Percentiles rank a stretch among this genome's conserved stretches.
phyloP scores from a whole-genome alignment of 2,329 filamentous ascomycete genomes.

The Trichocomaceae sp. region DNA sequence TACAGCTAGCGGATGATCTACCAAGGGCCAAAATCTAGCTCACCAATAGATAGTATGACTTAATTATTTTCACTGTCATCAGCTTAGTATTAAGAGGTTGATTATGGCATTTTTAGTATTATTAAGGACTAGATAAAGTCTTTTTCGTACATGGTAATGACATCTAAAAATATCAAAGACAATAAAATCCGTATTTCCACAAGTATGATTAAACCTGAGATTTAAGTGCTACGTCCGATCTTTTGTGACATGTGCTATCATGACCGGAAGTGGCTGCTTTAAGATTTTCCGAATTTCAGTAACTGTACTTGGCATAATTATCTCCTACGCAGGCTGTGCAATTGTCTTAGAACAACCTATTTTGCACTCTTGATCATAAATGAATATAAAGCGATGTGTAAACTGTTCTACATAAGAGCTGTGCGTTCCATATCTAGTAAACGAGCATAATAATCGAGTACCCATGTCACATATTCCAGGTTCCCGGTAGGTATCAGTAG shows the following conservation, averaged over 20 bases:
- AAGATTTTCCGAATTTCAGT: neutral
- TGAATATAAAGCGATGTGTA: neutral
- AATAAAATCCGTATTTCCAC: neutral
- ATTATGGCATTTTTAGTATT: neutral
- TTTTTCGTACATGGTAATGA: too few relatives aligned
- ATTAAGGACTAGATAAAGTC: neutral
- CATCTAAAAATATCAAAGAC: too few relatives aligned
- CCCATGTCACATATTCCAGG: neutral
- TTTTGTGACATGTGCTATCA: neutral
- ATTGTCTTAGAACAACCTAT: neutral
- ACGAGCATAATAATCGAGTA: neutral
- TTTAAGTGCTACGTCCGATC: neutral
- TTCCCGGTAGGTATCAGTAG: neutral
- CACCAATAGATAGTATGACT: neutral
- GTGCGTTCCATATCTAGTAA: too few relatives aligned
- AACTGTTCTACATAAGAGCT: neutral
- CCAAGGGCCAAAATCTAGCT: neutral
- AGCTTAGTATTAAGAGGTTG: neutral
- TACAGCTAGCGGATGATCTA: conserved; percentile 2
- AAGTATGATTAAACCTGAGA: neutral
- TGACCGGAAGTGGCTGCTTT: neutral
- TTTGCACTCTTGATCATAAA: neutral
- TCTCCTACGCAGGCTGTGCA: neutral
- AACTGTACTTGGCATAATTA: neutral
- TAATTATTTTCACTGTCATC: neutral